Percentiles rank a stretch among this genome's conserved stretches.
Evolutionary conservation across 768 basidiomycete genomes (phyloP).

Genomic region (Psilocybe azurescens): DNA sequence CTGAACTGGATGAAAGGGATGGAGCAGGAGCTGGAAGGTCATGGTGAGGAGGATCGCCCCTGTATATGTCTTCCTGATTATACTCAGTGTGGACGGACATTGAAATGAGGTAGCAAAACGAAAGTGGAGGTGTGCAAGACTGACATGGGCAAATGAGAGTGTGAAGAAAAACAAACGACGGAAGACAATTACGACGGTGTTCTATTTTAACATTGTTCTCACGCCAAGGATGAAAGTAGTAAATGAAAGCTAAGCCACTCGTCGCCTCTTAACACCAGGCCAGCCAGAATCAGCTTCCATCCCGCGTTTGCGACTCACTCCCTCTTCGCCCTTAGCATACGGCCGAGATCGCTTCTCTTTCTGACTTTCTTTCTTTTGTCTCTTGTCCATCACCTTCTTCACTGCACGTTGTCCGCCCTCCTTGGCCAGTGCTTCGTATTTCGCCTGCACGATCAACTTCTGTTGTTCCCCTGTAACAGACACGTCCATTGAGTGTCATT

Average conservation of each 20-base stretch:
- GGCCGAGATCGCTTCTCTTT: conserved; percentile 91
- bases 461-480: conserved; percentile 72
- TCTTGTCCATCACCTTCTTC: conserved; percentile 89
- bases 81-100: conserved; percentile 30
- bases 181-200: conserved; percentile 13
- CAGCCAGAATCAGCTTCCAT: conserved; percentile 6
- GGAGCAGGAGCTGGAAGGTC: conserved; percentile 33
- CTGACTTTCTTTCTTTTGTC: conserved; percentile 83
- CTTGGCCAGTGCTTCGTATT: conserved; percentile 78
- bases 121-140: conserved; percentile 11
- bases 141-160: conserved; percentile 16
- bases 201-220: conserved; percentile 18
- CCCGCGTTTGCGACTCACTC: conserved; percentile 13
- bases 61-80: conserved; percentile 60
- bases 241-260: conserved; percentile 9
- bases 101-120: conserved; percentile 3
- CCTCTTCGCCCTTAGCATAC: conserved; percentile 41
- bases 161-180: neutral
- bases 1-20: conserved; percentile 40
- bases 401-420: conserved; percentile 82
- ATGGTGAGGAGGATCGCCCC: conserved; percentile 50
- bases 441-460: conserved; percentile 71
- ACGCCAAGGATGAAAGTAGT: neutral
- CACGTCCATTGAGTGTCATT: conserved; percentile 13
- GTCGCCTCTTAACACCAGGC: conserved; percentile 15